These are phyloP conservation scores for Collybia sp. DNA, from an alignment of 768 basidiomycete genomes.

Conservation along the genomic window DNA sequence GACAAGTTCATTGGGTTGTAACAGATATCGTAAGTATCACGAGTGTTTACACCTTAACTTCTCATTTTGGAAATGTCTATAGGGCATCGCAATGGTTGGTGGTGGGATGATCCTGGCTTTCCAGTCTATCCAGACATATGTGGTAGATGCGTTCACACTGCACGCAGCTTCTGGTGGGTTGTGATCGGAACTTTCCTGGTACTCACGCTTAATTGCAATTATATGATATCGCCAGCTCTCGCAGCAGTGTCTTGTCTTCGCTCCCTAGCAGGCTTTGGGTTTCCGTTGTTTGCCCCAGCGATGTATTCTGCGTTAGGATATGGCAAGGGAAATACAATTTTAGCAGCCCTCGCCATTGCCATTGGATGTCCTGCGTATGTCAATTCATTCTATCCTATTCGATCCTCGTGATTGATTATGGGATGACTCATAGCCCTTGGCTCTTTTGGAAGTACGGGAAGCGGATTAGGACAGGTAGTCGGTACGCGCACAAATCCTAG, in stretches of 20 bases:
- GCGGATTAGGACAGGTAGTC: constrained; percentile 46
- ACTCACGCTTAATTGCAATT: neutral
- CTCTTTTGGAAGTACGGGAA: constrained; percentile 29
- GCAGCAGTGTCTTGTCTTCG: constrained; percentile 63
- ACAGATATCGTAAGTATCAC: constrained; percentile 53
- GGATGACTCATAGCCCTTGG: constrained; percentile 21
- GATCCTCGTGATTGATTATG: neutral
- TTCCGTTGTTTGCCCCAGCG: constrained; percentile 72
- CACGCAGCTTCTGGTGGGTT: constrained; percentile 61
- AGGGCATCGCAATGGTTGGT: constrained; percentile 58
- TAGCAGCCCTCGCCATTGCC: constrained; percentile 52
- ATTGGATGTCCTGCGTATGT: constrained; percentile 59
- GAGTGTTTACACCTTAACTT: neutral
- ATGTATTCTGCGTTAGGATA: constrained; percentile 66
- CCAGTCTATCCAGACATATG: constrained; percentile 61
- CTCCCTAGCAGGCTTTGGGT: constrained; percentile 65
- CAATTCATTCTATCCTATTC: neutral
- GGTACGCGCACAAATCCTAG: constrained; percentile 26
- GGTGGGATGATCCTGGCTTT: constrained; percentile 55
- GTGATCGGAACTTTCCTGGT: constrained; percentile 6
- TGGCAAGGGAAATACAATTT: constrained; percentile 63
- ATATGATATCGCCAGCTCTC: constrained; percentile 34
- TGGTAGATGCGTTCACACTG: constrained; percentile 63
- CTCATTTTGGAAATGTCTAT: neutral
- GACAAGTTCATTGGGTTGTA: constrained; percentile 61